Base-by-base conservation (phyloP, 1,139 yeast genomes). In the Pichia terricola region DNA sequence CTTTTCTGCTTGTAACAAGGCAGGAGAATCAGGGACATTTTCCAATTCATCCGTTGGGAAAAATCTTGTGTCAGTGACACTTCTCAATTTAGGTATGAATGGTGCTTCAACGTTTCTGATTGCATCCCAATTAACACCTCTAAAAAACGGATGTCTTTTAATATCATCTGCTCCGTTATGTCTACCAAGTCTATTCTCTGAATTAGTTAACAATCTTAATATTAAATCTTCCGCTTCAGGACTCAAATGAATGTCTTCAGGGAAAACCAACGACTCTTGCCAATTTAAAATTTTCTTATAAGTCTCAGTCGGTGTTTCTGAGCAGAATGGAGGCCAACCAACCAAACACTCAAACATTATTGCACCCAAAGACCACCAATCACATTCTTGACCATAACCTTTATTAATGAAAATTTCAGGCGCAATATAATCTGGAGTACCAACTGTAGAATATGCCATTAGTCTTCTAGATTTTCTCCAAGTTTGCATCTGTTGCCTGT, bases 271-370 rank as follows among this genome's bases (percentile, higher is more conserved):
- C 2, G 95, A 81, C 60, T 91, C 96, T 59, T 85, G 94, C 89
- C 96, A 94, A 63, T 88, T 86, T 60, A 94, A 71, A 59, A 91
- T 91, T 74, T 91, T 94, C 48, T 94, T 74, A 64, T 91, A 91
- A 0, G 98, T 91, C 57, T 91, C 98, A 56, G 89, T 96, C n/a
- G 98, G 97, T 4, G 96, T 87, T 61, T 91, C 98, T 1, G 95
- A 84, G 66, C 98, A 94, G 66, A 91, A 91, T 45, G 99, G 99
- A 26, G 99, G 98, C 97, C 98, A 91, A 25, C 99, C 99, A 52
- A 91, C 87, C 51, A 91, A 70, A 70, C 98, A 91, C 69, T 91
- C 99, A 67, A 86, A 91, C 99, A 91, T 91, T 61, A 91, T 91
- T 1, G 97, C 96, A 28, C 99, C 99, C 37, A 91, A 69, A 4